Evolutionary conservation across 106 monocot genomes (phyloP), one percentile per base, ranked within the genome.

Genomic region (Dioscorea alata): DNA sequence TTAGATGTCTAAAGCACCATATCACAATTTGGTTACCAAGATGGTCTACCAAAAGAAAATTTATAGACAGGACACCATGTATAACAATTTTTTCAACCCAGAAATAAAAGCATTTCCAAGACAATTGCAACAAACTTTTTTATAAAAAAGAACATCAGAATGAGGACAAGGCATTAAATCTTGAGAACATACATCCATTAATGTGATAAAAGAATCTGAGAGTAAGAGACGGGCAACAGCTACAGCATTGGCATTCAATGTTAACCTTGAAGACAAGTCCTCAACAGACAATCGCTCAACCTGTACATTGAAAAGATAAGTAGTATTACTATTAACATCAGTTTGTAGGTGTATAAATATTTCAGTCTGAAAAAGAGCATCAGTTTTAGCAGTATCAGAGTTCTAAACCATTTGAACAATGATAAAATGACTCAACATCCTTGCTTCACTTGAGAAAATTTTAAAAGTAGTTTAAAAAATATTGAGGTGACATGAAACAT

Each of bases 151-250:
- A 64, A 56, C 8, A 22, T 28, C 28, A 28, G 28, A 28, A 28
- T 28, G 3, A 65, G 53, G 32, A 8, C 15, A 60, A 71, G 23
- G 51, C 32, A 17, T 3, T 28, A 15, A 56, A 66, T 21, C 10
- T 34, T 13, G 25, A 35, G 21, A 15, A 82, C 94, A 57, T 90
- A 94, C 94, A 83, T 94, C 94, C 94, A 94, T 94, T 61, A 94
- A 77, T 51, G 94, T 94, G 76, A 94, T 83, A 62, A 76, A 70
- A 65, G 94, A 81, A 85, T 94, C 94, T 35, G 85, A 76, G 56
- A 94, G 81, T 50, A 81, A 68, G 9, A 94, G 81, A 33, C 88
- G 73, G 53, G 85, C 94, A 76, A 94, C 88, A 48, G 88, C 72
- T 72, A 74, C 81, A 65, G 72, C 76, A 79, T 75, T 74, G 2